Conservation (phyloP, 345 rosid species). For the Eucalyptus marginata region DNA sequence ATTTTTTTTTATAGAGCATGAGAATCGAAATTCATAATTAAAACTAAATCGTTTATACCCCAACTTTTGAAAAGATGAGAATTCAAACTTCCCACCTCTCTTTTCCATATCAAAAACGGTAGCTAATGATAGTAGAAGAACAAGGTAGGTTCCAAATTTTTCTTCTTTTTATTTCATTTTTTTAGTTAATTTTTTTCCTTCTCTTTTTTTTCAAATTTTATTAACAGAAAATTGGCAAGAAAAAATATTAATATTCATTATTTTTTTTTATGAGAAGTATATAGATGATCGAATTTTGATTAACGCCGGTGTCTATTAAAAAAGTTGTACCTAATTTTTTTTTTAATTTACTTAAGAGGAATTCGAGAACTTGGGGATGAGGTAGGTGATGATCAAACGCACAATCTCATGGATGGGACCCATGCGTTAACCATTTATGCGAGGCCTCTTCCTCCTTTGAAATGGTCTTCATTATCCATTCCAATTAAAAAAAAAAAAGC, state of each 20-base stretch:
- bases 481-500: neutral
- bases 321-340: no score
- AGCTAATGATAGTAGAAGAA: neutral
- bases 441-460: neutral
- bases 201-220: neutral
- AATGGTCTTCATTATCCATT: neutral
- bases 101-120: no score
- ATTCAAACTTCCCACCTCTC: no score
- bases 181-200: fast-evolving
- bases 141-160: neutral
- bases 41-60: no score
- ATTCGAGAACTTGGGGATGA: neutral
- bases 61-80: no score
- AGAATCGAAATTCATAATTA: no score
- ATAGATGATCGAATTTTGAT: neutral
- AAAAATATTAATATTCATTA: neutral
- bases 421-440: neutral
- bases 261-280: neutral
- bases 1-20: no score
- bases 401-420: neutral
- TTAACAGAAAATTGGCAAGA: neutral
- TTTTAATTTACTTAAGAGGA: neutral
- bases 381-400: neutral
- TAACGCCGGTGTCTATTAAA: fast-evolving
- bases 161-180: neutral